Conservation (phyloP, 2,329 filamentous ascomycete genomes). For the Drechmeria coniospora region DNA sequence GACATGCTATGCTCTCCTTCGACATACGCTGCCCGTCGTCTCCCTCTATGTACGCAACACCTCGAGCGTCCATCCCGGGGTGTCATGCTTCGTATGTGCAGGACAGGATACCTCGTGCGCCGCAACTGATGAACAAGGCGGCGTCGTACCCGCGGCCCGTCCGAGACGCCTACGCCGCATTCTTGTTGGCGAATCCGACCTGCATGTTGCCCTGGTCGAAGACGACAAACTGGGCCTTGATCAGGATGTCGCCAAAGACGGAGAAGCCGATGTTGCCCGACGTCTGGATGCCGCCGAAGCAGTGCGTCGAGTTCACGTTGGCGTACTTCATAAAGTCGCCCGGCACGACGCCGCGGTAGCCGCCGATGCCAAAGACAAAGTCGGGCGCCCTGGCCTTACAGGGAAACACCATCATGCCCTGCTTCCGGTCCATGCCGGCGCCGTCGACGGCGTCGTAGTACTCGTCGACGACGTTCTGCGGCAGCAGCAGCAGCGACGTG, state of each 20-base stretch:
- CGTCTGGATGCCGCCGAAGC: slow-evolving; percentile 23
- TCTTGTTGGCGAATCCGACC: slow-evolving; percentile 25
- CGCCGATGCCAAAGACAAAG: slow-evolving; percentile 19
- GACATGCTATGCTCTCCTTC: too few relatives aligned
- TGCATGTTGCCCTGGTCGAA: slow-evolving; percentile 17
- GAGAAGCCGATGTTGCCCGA: slow-evolving; percentile 20
- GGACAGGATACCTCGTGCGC: too few relatives aligned
- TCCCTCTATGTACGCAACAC: too few relatives aligned
- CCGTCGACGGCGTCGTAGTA: slow-evolving; percentile 46
- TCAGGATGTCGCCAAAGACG: slow-evolving; percentile 24
- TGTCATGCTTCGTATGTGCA: too few relatives aligned
- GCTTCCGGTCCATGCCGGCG: slow-evolving; percentile 24
- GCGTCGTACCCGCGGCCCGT: too few relatives aligned
- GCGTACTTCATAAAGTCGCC: slow-evolving; percentile 24
- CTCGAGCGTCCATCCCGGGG: too few relatives aligned
- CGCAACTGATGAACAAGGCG: too few relatives aligned
- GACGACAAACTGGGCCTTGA: slow-evolving; percentile 29
- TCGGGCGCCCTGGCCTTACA: slow-evolving; percentile 36
- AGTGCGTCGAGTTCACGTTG: slow-evolving; percentile 9
- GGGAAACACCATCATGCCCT: slow-evolving; percentile 43
- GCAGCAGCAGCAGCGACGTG: slow-evolving; percentile 49
- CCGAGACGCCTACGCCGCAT: too few relatives aligned
- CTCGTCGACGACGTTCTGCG: slow-evolving; percentile 31
- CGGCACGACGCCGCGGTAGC: slow-evolving; percentile 18
- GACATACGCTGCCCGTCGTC: too few relatives aligned